These are phyloP conservation scores for Myxozyma mucilagina DNA, from an alignment of 805 yeast genomes.

Conservation along the genomic window DNA sequence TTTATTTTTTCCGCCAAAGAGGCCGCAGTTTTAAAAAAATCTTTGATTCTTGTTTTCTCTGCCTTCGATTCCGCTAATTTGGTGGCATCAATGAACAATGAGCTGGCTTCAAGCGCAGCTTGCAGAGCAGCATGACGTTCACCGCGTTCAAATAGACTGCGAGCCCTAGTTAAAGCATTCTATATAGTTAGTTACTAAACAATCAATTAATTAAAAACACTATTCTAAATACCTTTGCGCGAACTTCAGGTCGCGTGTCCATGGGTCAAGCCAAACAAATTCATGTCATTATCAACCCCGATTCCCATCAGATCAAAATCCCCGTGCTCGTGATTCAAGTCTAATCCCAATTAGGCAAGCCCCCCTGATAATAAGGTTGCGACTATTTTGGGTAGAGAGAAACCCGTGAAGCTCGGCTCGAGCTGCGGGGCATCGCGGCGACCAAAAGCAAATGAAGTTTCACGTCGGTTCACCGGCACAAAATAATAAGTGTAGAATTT, in stretches of 20 bases:
- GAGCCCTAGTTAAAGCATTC: conserved; percentile 14
- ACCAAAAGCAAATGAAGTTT: background rate
- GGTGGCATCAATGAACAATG: conserved; percentile 11
- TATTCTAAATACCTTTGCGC: background rate
- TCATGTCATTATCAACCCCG: too few relatives aligned
- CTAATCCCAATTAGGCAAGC: background rate
- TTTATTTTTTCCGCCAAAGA: conserved; percentile 2
- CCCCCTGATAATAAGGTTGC: background rate
- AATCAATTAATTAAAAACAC: background rate
- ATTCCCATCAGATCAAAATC: too few relatives aligned
- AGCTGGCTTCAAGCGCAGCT: conserved; percentile 12
- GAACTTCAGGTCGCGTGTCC: background rate
- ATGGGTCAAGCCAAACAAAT: background rate
- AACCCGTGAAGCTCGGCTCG: background rate
- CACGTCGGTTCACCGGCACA: too few relatives aligned
- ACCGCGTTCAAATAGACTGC: background rate
- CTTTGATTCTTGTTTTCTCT: background rate
- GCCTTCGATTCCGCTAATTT: background rate
- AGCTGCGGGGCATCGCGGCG: conserved; percentile 5
- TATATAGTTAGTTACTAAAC: background rate
- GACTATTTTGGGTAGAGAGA: background rate
- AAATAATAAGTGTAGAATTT: too few relatives aligned
- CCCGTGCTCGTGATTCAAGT: too few relatives aligned
- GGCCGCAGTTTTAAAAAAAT: background rate
- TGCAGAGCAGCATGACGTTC: conserved; percentile 4